Evolutionary conservation across 805 yeast species (phyloP), one percentile per base, ranked within the genome.

Genomic region (Starmerella asiatica): DNA sequence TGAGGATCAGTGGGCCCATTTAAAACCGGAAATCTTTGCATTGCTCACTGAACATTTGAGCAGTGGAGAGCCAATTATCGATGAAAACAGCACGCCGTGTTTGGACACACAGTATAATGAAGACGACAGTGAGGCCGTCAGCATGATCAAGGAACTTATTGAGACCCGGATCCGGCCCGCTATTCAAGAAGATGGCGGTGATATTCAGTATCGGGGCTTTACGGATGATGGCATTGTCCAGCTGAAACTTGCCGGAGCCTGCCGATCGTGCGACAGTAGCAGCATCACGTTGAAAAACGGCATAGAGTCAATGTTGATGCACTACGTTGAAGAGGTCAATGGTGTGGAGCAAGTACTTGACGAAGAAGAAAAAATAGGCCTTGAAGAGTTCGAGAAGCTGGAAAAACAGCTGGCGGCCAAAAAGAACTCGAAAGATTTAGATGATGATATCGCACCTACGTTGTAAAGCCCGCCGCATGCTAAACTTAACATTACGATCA

Each of bases 101-200:
- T 50, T 45, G 19, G 67, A 61, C 29, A 63, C 68, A 3, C 65
- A 64, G 31, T 72, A 69, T 4, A 58, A 57, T 9, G 93, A 79
- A 35, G 82, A 76, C 36, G 85, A 79, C 42, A 68, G 71, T 39
- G 97, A 88, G 60, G 73, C 84, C 2, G 79, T 84, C 32, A 75
- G 81, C 23, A 79, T 86, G 79, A 84, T 91, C 54, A 81, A 84
- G 52, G 97, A 91, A 56, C 68, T 91, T 41, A 78, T 93, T 41
- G 93, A 81, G 45, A 91, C 98, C 2, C 75, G 96, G 56, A 86
- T 91, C 37, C 76, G 95, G 55, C 99, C 99, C 1, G 95, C 97
- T 1, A 85, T 91, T 42, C 94, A 85, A 63, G 99, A 91, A 54
- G 99, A 91, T 55, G 99, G 99, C 46, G 99, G 99, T 26, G 97